Percentiles rank a stretch among this genome's conserved stretches.
Evolutionary conservation across 768 basidiomycete species (phyloP).

Genomic region (Leccinum imitatum): DNA sequence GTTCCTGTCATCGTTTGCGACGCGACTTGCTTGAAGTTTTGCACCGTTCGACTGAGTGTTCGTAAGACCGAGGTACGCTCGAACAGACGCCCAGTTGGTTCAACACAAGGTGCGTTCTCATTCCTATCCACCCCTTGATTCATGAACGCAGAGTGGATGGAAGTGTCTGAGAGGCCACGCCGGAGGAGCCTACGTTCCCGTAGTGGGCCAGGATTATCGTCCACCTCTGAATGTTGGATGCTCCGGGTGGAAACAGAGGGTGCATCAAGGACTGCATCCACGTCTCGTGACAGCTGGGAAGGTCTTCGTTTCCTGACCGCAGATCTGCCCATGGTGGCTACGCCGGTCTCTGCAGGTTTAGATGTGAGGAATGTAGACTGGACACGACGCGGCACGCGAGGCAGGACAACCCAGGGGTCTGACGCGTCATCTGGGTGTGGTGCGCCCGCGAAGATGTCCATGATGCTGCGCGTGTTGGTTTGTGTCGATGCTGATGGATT

Average conservation of each 20-base stretch:
- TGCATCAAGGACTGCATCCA: conserved; percentile 78
- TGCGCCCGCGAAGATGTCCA: conserved; percentile 94
- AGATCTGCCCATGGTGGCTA: conserved; percentile 21
- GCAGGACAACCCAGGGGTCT: conserved; percentile 77
- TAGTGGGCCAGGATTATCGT: conserved; percentile 50
- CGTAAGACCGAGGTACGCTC: conserved; percentile 51
- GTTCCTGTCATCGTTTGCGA: conserved; percentile 30
- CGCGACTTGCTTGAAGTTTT: conserved; percentile 43
- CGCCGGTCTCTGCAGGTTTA: conserved; percentile 16
- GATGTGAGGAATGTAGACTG: conserved; percentile 26
- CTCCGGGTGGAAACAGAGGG: conserved; percentile 25
- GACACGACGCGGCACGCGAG: conserved; percentile 37
- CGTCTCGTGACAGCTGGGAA: conserved; percentile 55
- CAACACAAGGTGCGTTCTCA: background rate
- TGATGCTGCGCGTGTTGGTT: conserved; percentile 43
- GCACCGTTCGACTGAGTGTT: conserved; percentile 53
- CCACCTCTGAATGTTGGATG: conserved; percentile 39
- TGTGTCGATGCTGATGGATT: conserved; percentile 11
- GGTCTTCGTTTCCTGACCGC: conserved; percentile 14
- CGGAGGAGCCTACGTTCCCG: conserved; percentile 67
- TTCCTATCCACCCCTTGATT: conserved; percentile 44
- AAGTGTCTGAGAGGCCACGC: conserved; percentile 88
- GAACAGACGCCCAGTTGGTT: conserved; percentile 31
- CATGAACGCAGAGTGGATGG: conserved; percentile 83
- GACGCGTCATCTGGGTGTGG: conserved; percentile 43